These are phyloP conservation scores for Sequoia sempervirens DNA, from an alignment of 75 land plant genomes.

Conservation along the genomic window DNA sequence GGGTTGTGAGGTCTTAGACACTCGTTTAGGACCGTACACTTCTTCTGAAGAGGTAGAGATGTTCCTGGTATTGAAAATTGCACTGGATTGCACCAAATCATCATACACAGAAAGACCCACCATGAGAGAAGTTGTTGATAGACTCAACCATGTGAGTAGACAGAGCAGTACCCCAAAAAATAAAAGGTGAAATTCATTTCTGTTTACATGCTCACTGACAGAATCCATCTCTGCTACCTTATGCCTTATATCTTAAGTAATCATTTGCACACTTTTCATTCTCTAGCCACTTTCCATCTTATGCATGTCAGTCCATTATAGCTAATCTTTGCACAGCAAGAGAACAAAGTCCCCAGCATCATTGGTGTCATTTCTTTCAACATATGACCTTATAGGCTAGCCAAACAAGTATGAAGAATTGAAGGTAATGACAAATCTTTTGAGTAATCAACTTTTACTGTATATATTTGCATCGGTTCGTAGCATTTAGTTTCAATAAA, in stretches of 20 bases:
- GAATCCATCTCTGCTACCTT: background rate
- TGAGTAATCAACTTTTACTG: no score
- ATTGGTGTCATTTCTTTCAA: background rate
- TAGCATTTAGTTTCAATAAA: background rate
- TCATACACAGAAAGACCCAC: conserved; percentile 64
- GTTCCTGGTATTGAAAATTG: conserved; percentile 71
- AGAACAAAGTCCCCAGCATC: background rate
- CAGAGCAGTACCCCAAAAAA: conserved; percentile 3
- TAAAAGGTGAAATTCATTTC: background rate
- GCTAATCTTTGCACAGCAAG: background rate
- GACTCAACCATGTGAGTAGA: conserved; percentile 24
- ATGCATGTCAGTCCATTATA: background rate
- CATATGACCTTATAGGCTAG: background rate
- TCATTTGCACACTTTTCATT: background rate
- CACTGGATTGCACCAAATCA: conserved; percentile 68
- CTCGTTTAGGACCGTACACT: conserved; percentile 36
- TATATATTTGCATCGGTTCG: no score
- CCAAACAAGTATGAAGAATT: background rate
- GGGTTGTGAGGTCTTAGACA: conserved; percentile 45
- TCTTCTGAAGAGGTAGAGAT: conserved; percentile 42
- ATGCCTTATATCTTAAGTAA: background rate
- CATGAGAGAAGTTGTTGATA: conserved; percentile 58
- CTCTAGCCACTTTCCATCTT: background rate
- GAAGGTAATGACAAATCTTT: background rate
- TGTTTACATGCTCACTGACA: background rate